phyloP scores from a whole-genome alignment of 73 alveolate species.

The Stentor roeselii region DNA sequence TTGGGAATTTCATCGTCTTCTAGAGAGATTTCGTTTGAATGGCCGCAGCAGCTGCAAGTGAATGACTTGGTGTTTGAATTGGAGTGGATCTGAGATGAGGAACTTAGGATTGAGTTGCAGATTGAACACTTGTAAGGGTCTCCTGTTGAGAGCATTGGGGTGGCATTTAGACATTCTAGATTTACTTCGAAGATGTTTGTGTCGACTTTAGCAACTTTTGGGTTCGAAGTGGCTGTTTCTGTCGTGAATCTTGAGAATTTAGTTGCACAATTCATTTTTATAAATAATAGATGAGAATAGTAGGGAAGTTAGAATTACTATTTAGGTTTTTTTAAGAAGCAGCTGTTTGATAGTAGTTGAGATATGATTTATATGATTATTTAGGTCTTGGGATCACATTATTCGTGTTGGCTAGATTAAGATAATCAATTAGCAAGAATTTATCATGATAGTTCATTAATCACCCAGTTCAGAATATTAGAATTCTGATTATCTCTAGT shows the following conservation, averaged over 20 bases:
- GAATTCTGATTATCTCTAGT: no score
- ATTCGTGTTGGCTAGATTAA: no score
- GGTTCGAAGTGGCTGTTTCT: not conserved
- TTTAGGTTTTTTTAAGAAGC: no score
- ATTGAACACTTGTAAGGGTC: constrained; percentile 8
- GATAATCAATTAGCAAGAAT: no score
- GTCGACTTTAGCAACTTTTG: not conserved
- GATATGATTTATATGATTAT: no score
- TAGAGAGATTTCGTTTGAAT: constrained; percentile 32
- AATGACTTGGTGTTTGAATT: constrained; percentile 23
- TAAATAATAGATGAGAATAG: no score
- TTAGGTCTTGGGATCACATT: no score
- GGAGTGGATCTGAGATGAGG: not conserved
- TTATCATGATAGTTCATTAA: no score
- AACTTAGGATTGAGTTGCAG: constrained; percentile 11
- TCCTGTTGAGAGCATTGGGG: constrained; percentile 20
- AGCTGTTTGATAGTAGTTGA: no score
- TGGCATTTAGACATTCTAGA: not conserved
- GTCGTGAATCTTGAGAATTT: not conserved
- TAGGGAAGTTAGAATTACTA: no score
- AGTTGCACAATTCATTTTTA: not conserved
- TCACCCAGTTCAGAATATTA: no score
- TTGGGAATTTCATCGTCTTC: constrained; percentile 66
- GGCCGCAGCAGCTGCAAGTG: constrained; percentile 64
- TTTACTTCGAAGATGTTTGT: not conserved